phyloP scores from a whole-genome alignment of 2,329 filamentous ascomycete species.

The Aspergillus fructus region DNA sequence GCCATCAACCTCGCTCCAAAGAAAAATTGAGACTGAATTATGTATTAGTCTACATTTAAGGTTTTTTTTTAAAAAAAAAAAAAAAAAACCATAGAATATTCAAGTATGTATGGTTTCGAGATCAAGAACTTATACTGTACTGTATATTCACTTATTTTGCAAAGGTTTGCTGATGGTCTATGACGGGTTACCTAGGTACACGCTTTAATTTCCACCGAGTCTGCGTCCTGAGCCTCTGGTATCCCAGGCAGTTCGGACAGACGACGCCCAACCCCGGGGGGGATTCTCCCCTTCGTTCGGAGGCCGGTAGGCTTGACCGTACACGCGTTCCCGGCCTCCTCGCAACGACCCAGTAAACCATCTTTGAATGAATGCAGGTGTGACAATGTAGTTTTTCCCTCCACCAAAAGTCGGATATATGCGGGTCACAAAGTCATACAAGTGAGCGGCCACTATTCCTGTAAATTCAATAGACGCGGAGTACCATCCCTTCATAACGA shows the following conservation, averaged over 20 bases:
- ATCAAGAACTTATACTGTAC: too few species aligned
- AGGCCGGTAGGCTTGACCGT: slow-evolving; percentile 61
- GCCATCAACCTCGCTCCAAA: background rate
- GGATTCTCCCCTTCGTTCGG: slow-evolving; percentile 20
- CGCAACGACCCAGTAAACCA: slow-evolving; percentile 57
- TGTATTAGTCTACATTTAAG: background rate
- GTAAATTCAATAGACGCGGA: slow-evolving; percentile 64
- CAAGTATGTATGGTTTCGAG: too few species aligned
- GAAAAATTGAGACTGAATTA: background rate
- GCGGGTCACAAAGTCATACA: slow-evolving; percentile 85
- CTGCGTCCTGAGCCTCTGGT: slow-evolving; percentile 42
- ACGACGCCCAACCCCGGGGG: slow-evolving; percentile 30
- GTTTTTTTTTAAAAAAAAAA: background rate
- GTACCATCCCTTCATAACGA: slow-evolving; percentile 64
- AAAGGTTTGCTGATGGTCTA: too few species aligned
- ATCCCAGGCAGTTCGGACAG: slow-evolving; percentile 37
- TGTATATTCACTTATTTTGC: background rate
- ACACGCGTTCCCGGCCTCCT: slow-evolving; percentile 52
- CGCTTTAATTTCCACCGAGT: slow-evolving; percentile 36
- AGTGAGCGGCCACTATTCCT: slow-evolving; percentile 82
- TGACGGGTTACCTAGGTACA: background rate
- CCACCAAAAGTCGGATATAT: slow-evolving; percentile 88
- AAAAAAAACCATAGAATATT: too few species aligned
- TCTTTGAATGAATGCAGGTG: slow-evolving; percentile 69
- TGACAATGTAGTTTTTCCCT: slow-evolving; percentile 72